phyloP scores from a whole-genome alignment of 129 eudicot genomes.

The Pseudognaphalium luteoalbum region DNA sequence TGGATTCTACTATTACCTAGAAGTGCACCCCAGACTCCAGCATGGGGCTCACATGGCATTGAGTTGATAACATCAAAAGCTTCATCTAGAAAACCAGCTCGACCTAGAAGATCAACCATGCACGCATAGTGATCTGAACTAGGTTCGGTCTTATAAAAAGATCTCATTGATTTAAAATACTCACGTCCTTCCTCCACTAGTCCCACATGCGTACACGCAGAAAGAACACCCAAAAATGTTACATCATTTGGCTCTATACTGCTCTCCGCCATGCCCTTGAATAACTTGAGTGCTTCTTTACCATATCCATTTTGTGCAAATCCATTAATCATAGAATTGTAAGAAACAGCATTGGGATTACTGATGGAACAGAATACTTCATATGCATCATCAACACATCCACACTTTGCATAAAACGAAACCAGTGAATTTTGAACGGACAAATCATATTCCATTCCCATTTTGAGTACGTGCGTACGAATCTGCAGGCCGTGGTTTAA shows the following conservation, averaged over 20 bases:
- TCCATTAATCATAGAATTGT: slow-evolving; percentile 71
- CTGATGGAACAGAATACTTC: slow-evolving; percentile 43
- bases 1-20: slow-evolving; percentile 67
- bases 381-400: slow-evolving; percentile 54
- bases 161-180: slow-evolving; percentile 58
- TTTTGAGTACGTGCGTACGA: slow-evolving; percentile 50
- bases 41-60: slow-evolving; percentile 65
- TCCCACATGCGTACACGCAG: slow-evolving; percentile 73
- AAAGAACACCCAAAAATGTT: slow-evolving; percentile 72
- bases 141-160: slow-evolving; percentile 49
- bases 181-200: slow-evolving; percentile 60
- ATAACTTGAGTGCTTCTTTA: slow-evolving; percentile 51
- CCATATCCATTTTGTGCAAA: slow-evolving; percentile 75
- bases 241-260: slow-evolving; percentile 48
- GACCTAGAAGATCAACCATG: slow-evolving; percentile 86
- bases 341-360: slow-evolving; percentile 59
- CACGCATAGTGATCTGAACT: slow-evolving; percentile 76
- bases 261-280: slow-evolving; percentile 37
- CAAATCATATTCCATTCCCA: slow-evolving; percentile 49
- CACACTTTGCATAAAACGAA: slow-evolving; percentile 73
- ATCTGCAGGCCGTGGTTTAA: slow-evolving; percentile 63
- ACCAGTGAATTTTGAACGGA: slow-evolving; percentile 69
- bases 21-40: slow-evolving; percentile 94
- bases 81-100: slow-evolving; percentile 70
- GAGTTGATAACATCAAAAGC: slow-evolving; percentile 53